These are phyloP conservation scores for Pelargonium fulgidum DNA, from an alignment of 441 rosid genomes.

Conservation along the genomic window DNA sequence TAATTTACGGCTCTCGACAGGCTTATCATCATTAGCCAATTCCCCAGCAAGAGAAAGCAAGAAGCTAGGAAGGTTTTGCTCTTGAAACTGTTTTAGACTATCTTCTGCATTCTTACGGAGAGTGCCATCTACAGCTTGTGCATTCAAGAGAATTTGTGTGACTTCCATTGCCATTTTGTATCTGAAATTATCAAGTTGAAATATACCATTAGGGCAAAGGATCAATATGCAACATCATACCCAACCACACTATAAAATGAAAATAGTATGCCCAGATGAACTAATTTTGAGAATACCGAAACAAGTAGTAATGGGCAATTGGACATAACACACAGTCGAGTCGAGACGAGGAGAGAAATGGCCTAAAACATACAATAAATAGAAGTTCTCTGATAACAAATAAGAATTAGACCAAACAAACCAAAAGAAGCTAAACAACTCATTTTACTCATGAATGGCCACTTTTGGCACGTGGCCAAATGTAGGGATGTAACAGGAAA, in stretches of 20 bases:
- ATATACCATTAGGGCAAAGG: not conserved
- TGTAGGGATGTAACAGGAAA: no score
- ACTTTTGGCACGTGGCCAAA: no score
- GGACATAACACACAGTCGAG: not conserved
- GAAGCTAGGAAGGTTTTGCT: constrained; percentile 12
- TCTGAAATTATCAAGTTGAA: not conserved
- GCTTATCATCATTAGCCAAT: constrained; percentile 15
- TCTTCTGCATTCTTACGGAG: constrained; percentile 11
- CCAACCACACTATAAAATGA: not conserved
- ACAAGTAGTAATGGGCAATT: not conserved
- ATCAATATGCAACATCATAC: not conserved
- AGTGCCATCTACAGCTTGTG: constrained; percentile 11
- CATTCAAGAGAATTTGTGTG: constrained; percentile 5
- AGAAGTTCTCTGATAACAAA: not conserved
- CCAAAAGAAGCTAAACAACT: not conserved
- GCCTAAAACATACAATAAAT: not conserved
- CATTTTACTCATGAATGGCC: no score
- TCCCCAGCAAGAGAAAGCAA: constrained; percentile 13
- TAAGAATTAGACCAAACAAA: not conserved
- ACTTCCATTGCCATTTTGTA: constrained; percentile 2
- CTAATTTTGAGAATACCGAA: not conserved
- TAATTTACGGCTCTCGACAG: constrained; percentile 14
- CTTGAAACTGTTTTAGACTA: constrained; percentile 9
- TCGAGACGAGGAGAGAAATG: not conserved
- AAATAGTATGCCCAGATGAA: not conserved